These are phyloP conservation scores for Alternaria longipes DNA, from an alignment of 2,329 filamentous ascomycete species.

Conservation along the genomic window DNA sequence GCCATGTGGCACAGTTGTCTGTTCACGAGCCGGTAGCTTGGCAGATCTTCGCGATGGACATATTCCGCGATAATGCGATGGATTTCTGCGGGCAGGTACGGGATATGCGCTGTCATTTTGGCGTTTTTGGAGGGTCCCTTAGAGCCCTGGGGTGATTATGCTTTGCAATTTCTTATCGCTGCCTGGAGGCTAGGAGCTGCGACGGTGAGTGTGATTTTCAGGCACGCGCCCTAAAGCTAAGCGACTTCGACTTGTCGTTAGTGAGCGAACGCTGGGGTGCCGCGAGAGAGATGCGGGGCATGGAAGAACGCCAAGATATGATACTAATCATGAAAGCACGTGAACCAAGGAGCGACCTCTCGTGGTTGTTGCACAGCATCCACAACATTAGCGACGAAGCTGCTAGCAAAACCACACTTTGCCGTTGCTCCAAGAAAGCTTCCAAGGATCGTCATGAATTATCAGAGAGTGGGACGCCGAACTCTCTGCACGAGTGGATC, in stretches of 20 bases:
- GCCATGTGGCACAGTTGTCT: slow-evolving; percentile 13
- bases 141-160: background rate
- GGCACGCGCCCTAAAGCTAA: background rate
- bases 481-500: background rate
- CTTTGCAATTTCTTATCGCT: background rate
- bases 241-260: background rate
- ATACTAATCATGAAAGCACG: slow-evolving; percentile 10
- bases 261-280: background rate
- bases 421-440: background rate
- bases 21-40: slow-evolving; percentile 22
- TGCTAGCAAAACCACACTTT: background rate
- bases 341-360: background rate
- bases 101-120: background rate
- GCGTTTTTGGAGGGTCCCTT: background rate
- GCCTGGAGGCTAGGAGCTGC: background rate
- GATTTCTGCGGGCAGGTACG: slow-evolving; percentile 25
- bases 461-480: background rate
- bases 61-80: slow-evolving; percentile 19
- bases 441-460: accelerated
- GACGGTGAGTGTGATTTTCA: background rate
- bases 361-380: background rate
- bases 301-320: background rate
- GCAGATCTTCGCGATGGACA: slow-evolving; percentile 14
- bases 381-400: background rate
- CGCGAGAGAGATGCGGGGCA: background rate